Conservation (phyloP, 805 yeast species). For the Ogataea ramenticola region DNA sequence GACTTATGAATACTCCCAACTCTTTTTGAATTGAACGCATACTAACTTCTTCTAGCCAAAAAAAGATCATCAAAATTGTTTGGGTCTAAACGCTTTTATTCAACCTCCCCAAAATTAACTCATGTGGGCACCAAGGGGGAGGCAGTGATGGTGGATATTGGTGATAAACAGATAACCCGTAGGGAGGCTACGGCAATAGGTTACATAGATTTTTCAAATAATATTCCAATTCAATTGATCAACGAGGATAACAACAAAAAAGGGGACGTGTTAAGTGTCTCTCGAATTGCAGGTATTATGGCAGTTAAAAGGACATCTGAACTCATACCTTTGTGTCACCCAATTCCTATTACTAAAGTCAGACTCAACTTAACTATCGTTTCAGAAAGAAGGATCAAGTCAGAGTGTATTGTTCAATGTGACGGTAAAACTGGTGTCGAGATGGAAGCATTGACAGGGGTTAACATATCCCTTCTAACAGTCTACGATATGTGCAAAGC, state of each 20-base stretch:
- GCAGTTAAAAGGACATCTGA: constrained; percentile 41
- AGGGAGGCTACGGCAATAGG: constrained; percentile 40
- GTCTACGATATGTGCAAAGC: constrained; percentile 57
- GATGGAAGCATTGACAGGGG: constrained; percentile 49
- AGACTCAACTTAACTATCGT: constrained; percentile 24
- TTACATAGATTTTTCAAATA: constrained; percentile 30
- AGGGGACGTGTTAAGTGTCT: constrained; percentile 43
- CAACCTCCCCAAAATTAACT: constrained; percentile 1
- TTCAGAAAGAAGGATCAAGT: constrained; percentile 17
- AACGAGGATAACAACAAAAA: constrained; percentile 33
- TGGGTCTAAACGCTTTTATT: background rate
- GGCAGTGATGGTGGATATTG: constrained; percentile 43
- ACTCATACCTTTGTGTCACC: constrained; percentile 46
- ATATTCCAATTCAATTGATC: constrained; percentile 25
- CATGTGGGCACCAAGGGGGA: constrained; percentile 7
- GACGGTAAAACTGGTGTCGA: constrained; percentile 50
- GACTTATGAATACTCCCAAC: background rate
- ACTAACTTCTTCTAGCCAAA: background rate
- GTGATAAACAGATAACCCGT: constrained; percentile 30
- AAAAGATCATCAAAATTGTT: background rate
- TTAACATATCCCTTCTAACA: constrained; percentile 34
- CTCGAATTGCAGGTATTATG: constrained; percentile 46
- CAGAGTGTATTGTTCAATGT: constrained; percentile 34
- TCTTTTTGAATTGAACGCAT: too few relatives aligned
- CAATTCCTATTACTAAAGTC: constrained; percentile 35